Evolutionary conservation across 345 rosid genomes (phyloP), one percentile per base, ranked within the genome.

Genomic region (Moricandia moricandioides): DNA sequence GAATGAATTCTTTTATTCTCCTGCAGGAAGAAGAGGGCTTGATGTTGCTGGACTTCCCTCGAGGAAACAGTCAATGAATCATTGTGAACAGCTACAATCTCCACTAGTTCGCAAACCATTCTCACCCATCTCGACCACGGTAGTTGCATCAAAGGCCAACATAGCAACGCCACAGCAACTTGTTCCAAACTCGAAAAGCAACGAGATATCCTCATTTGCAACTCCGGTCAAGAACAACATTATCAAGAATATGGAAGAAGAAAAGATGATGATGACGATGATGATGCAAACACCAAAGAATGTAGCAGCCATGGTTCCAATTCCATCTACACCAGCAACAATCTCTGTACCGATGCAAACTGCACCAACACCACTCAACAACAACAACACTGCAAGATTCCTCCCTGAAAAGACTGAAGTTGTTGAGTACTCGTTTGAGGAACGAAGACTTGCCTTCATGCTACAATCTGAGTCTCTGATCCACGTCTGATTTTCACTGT

Each of bases 401-500:
- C 70, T 85, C n/a, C 74, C 62, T 47, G 61, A 56, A 56, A 68
- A 81, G 49, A 78, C 67, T 57, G 83, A 83, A 39, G 88, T 78
- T 45, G 80, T 84, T 8, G 99, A 92, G 57, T 89, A 89, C 70
- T 92, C 98, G 3, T 95, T 92, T 8, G 96, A 95, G 82, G 99
- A 95, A 84, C 82, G 84, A 81, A 86, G 97, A 79, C 91, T 91
- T 16, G 98, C 96, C 33, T 89, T 85, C 66, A 71, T 86, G 79
- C 79, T 86, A 78, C 87, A 89, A 34, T 62, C 85, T 16, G 82
- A 80, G 64, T 64, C 85, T n/a, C 30, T 78, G 65, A 81, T 86
- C 74, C 85, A 80, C 63, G 91, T 82, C 68, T 87, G 85, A 87
- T 58, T 71, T 58, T n/a, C 54, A 57, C 12, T 49, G n/a, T 35